Evolutionary conservation across 1,284 basidiomycete species (phyloP).

Genomic region (Ustilago bromivora): DNA sequence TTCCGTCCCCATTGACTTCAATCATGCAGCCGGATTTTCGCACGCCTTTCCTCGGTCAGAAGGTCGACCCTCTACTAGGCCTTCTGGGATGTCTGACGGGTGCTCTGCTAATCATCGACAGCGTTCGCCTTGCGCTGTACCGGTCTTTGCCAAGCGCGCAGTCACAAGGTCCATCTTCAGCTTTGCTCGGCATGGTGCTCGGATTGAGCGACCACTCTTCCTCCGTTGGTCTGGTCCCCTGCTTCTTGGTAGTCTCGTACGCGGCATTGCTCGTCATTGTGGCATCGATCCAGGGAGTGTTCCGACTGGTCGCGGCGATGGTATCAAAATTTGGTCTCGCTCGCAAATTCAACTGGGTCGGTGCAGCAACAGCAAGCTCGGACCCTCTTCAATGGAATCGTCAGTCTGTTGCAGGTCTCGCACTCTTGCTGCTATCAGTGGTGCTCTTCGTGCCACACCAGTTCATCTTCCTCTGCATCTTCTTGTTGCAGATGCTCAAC

Average conservation of each 20-base stretch:
- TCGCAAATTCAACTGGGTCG: slow-evolving; percentile 25
- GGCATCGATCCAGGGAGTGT: slow-evolving; percentile 23
- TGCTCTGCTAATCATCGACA: slow-evolving; percentile 21
- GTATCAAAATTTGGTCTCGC: slow-evolving; percentile 15
- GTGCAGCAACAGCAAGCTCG: slow-evolving; percentile 20
- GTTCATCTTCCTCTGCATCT: slow-evolving; percentile 85
- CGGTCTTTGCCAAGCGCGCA: slow-evolving; percentile 8
- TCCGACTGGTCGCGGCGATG: slow-evolving; percentile 26
- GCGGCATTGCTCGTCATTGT: slow-evolving; percentile 32
- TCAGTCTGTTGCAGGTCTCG: slow-evolving; percentile 74
- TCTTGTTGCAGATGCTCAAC: slow-evolving; percentile 77
- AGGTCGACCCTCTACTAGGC: slow-evolving; percentile 25
- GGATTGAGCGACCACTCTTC: slow-evolving; percentile 28
- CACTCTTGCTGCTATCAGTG: slow-evolving; percentile 77
- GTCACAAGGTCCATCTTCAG: slow-evolving; percentile 25
- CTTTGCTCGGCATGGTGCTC: slow-evolving; percentile 44
- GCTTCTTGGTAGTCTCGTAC: slow-evolving; percentile 39
- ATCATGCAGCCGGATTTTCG: slow-evolving; percentile 32
- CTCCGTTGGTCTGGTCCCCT: slow-evolving; percentile 26
- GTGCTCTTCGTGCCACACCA: slow-evolving; percentile 86
- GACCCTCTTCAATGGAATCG: slow-evolving; percentile 36
- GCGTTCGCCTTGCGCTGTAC: slow-evolving; percentile 26
- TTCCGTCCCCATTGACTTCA: slow-evolving; percentile 29
- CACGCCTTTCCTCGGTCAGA: slow-evolving; percentile 17
- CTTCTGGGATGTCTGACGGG: slow-evolving; percentile 20